These are phyloP conservation scores for Colletotrichum plurivorum DNA, from an alignment of 2,329 filamentous ascomycete genomes.

Conservation along the genomic window DNA sequence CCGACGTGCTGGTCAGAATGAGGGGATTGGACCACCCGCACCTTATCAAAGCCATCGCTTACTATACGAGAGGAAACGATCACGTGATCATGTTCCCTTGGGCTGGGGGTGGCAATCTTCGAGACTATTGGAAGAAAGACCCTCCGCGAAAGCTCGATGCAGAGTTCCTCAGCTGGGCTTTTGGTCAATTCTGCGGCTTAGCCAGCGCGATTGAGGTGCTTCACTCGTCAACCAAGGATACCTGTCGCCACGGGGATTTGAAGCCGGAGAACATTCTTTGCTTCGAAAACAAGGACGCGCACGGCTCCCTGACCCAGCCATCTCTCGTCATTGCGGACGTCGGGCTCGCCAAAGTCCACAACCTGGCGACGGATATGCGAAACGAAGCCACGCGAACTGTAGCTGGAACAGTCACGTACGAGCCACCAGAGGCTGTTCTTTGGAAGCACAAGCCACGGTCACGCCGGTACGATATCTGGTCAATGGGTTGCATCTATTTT, in stretches of 20 bases:
- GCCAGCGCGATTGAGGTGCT: background rate
- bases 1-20: background rate
- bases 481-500: constrained; percentile 48
- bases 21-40: background rate
- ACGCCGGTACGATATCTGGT: constrained; percentile 49
- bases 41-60: constrained; percentile 11
- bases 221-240: background rate
- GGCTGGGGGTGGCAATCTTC: constrained; percentile 20
- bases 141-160: background rate
- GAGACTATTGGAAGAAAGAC: constrained; percentile 7
- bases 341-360: constrained; percentile 8
- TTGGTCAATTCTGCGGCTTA: constrained; percentile 12
- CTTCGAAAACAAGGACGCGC: background rate
- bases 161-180: background rate
- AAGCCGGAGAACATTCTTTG: constrained; percentile 33
- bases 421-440: constrained; percentile 19
- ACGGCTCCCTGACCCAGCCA: background rate
- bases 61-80: background rate
- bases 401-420: constrained; percentile 12
- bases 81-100: constrained; percentile 17
- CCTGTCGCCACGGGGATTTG: constrained; percentile 20
- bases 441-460: constrained; percentile 34
- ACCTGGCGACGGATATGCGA: background rate
- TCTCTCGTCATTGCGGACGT: constrained; percentile 21
- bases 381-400: background rate